Evolutionary conservation across 306 rosid species (phyloP).

Genomic region (Cercis canadensis): DNA sequence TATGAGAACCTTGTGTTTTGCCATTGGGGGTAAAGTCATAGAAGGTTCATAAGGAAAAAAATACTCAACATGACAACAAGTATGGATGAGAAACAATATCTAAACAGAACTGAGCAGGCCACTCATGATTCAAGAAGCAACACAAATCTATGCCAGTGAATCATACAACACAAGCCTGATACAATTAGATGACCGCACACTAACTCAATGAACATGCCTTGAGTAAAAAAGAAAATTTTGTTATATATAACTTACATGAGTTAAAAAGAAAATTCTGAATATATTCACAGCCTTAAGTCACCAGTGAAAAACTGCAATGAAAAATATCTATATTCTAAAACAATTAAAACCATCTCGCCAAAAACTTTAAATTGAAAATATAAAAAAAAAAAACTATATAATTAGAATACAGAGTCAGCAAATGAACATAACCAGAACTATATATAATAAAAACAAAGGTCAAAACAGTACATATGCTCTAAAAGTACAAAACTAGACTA

Average conservation of each 20-base stretch:
- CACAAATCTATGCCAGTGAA: not conserved
- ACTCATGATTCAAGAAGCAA: not conserved
- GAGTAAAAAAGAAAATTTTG: too few relatives aligned
- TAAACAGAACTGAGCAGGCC: not conserved
- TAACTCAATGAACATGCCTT: not conserved
- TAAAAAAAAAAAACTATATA: slow-evolving; percentile 12
- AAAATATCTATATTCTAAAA: slow-evolving; percentile 20
- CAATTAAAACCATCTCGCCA: not conserved
- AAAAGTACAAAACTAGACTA: slow-evolving; percentile 45
- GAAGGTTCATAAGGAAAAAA: not conserved
- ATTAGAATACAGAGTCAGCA: slow-evolving; percentile 33
- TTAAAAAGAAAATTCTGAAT: not conserved
- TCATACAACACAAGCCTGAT: not conserved
- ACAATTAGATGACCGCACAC: not conserved
- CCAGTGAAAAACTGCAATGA: slow-evolving; percentile 7
- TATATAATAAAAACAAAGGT: slow-evolving; percentile 26
- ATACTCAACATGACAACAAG: not conserved
- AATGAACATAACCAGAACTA: slow-evolving; percentile 22
- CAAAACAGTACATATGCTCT: slow-evolving; percentile 27
- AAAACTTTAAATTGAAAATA: slow-evolving; percentile 18
- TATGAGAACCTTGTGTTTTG: not conserved
- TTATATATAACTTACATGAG: not conserved
- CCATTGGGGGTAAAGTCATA: slow-evolving; percentile 4
- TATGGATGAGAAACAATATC: not conserved
- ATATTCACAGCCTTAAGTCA: slow-evolving; percentile 16